Evolutionary conservation across 345 rosid genomes (phyloP), one percentile per base, ranked within the genome.

Genomic region (Nephelium lappaceum): DNA sequence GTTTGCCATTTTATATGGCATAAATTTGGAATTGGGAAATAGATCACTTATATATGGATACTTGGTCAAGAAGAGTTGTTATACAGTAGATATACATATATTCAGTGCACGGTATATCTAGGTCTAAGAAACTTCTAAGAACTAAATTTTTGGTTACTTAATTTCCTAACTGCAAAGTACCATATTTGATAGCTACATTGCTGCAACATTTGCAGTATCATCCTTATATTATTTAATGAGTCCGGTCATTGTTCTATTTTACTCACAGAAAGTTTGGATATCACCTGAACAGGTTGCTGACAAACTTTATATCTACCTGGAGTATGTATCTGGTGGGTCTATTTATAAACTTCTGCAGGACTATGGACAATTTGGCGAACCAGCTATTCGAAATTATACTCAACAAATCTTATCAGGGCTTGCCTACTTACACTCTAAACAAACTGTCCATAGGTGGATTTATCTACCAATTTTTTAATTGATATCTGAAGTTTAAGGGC

Each of bases 301-400:
- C 77, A 88, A 76, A 71, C 83, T 92, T 53, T 92, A 90, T 73
- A 92, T 92, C 78, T 92, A 89, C 86, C 84, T 92, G 73, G 94
- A 92, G 87, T 92, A 90, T 80, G 92, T 90, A 41, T 90, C 97
- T 76, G 97, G 92, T 74, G 97, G 97, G 39, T 92, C 97, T 66
- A 92, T 92, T 55, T 89, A 92, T 84, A 92, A 89, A 85, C 82
- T 92, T 76, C 97, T 92, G 67, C 94, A 88, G 84, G 97, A 92
- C 8, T 92, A 92, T 81, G 97, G 97, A 51, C 88, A 80, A 53
- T 81, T 92, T n/a, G 89, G 93, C 11, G 97, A 90, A 80, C 76
- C 24, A 42, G 94, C 88, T 45, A 89, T 92, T 69, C 92, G 93
- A 55, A 92, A 89, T 82, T 92, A 87, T 79, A 92, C 97, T 71